Evolutionary conservation across 495 filamentous ascomycete species (phyloP), one percentile per base, ranked within the genome.

Genomic region (Penicillium odoratum): DNA sequence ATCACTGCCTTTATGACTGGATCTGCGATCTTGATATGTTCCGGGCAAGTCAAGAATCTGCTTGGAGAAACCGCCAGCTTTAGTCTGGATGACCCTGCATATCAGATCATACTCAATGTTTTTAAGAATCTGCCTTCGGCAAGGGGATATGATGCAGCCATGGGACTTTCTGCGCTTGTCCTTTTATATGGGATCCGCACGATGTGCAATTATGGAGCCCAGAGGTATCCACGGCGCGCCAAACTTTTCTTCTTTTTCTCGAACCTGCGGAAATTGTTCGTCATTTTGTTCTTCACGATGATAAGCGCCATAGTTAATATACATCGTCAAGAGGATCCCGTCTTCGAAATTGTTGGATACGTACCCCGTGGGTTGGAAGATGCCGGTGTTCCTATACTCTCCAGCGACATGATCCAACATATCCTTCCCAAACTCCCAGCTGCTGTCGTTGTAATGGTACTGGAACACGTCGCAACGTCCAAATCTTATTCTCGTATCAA

Each of bases 1-100:
- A 95, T 98, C 51, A 90, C 89, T 9, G 92, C 94, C 3, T 98
- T 96, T 83, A 98, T 99, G 93, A 98, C 94, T 2, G 94, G 94
- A 6, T 96, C 94, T 0, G 95, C 94, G 28, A 75, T 99, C 71
- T 96, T 85, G 65, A 99, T 99, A 67, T 84, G 84, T 31, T 81
- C 86, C 43, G 93, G 94, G 15, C 94, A 99, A 74, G 82, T 97
- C 30, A 85, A 89, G 1, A 81, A 81, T 7, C 68, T 99, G 78
- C 87, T 99, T 79, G 94, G 95, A 9, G 89, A 96, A 69, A 84
- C 78, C 0, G 84, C 82, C 5, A 53, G 69, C 0, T 89, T 95
- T 69, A 83, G 81, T 50, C 92, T 87, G n/a, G 82, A 91, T 61
- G 91, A 85, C 33, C 64, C 92, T 0, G 89, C 95, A 0, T 98